Conservation (phyloP, 2,329 filamentous ascomycete species). For the Alternaria arborescens region DNA sequence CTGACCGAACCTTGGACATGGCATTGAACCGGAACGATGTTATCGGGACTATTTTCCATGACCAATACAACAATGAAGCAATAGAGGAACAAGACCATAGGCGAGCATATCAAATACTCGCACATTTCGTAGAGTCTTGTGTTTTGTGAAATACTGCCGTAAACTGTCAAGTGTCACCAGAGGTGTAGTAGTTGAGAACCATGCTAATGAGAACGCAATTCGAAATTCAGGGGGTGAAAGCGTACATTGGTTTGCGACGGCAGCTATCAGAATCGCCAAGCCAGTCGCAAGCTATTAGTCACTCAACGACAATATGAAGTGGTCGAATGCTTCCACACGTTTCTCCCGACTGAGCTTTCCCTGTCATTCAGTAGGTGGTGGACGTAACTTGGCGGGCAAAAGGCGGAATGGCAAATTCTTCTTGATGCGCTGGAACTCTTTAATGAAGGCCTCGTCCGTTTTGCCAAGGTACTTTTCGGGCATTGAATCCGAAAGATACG, state of each 20-base stretch:
- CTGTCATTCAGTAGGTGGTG: background rate
- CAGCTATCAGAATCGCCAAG: conserved; percentile 30
- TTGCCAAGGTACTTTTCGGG: conserved; percentile 20
- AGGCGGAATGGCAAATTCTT: background rate
- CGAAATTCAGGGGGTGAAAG: conserved; percentile 27
- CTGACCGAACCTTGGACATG: background rate
- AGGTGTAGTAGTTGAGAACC: conserved; percentile 37
- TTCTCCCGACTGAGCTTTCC: conserved; percentile 16
- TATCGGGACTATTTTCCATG: conserved; percentile 1
- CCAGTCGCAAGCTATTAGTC: conserved; percentile 36
- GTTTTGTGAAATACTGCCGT: conserved; percentile 22
- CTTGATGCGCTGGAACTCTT: conserved; percentile 4
- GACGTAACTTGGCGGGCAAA: background rate
- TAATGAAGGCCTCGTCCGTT: conserved; percentile 22
- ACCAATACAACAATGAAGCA: background rate
- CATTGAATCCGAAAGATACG: conserved; percentile 28
- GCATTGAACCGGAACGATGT: background rate
- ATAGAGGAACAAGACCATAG: conserved; percentile 10
- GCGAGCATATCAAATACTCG: conserved; percentile 18
- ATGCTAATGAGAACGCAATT: conserved; percentile 29
- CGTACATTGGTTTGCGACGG: conserved; percentile 26
- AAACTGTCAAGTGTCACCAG: conserved; percentile 29
- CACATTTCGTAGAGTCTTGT: conserved; percentile 19
- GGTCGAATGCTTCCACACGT: conserved; percentile 24
- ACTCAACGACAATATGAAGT: conserved; percentile 37